These are phyloP conservation scores for Rhynchosporium secalis DNA, from an alignment of 2,329 filamentous ascomycete genomes.

Conservation along the genomic window DNA sequence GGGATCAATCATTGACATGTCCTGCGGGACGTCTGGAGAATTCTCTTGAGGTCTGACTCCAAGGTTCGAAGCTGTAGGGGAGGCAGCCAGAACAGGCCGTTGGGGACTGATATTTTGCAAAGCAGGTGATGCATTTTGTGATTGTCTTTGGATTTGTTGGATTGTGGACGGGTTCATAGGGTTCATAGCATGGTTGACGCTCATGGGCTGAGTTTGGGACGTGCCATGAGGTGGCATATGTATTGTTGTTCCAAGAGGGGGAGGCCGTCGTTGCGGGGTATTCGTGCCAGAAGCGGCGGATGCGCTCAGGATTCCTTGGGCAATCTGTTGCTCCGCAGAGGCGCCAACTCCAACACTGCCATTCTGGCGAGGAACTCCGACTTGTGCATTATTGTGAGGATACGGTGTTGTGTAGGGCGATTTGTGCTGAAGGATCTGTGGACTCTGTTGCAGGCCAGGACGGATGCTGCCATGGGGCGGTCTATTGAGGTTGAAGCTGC, in stretches of 20 bases:
- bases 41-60: conserved; percentile 31
- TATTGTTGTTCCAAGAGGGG: conserved; percentile 37
- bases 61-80: conserved; percentile 33
- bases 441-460: conserved; percentile 18
- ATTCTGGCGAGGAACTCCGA: conserved; percentile 32
- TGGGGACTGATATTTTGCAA: conserved; percentile 32
- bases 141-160: conserved; percentile 33
- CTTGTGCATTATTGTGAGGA: conserved; percentile 32
- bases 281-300: conserved; percentile 30
- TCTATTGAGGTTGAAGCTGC: conserved; percentile 30
- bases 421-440: conserved; percentile 34
- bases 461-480: conserved; percentile 34
- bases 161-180: conserved; percentile 24
- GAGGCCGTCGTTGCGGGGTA: conserved; percentile 38
- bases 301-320: conserved; percentile 37
- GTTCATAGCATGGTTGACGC: conserved; percentile 38
- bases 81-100: conserved; percentile 33
- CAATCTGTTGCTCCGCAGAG: conserved; percentile 41
- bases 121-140: conserved; percentile 37
- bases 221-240: conserved; percentile 37
- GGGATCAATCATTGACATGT: conserved; percentile 41
- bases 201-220: conserved; percentile 35
- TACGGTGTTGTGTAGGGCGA: conserved; percentile 38
- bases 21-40: conserved; percentile 33
- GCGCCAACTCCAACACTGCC: conserved; percentile 29